Base-by-base conservation (phyloP, 1,139 yeast species). In the Saccharomycopsis hybrid region DNA sequence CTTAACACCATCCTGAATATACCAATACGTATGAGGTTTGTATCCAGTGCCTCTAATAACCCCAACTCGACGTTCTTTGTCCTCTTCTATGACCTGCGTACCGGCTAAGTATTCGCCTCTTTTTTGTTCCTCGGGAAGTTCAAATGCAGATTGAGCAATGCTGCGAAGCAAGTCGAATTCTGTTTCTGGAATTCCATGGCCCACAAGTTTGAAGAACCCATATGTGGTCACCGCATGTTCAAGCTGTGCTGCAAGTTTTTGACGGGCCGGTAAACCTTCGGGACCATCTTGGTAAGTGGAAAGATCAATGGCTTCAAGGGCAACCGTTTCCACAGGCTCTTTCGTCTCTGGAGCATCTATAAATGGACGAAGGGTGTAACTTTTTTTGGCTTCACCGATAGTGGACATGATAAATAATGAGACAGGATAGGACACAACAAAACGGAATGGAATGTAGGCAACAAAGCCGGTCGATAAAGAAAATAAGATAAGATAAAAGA, bases 41-140 rank as follows among this genome's bases (percentile, higher is more conserved):
- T 63, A 74, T 0, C 78, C 78, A 32, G 63, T 61, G 8, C 76
- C 76, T 45, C 77, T 62, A 53, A 73, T 76, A 11, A 72, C 75
- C 1, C 78, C 78, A 43, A 65, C 51, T 1, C 69, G 63, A 29
- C 61, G 65, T 25, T 18, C 39, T 29, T 49, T 48, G 32, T 52
- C 57, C 50, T 68, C 72, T 41, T 62, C 60, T 51, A 68, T 72
- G 18, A 67, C 63, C 4, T 61, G 59, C 2, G 72, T 68, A 25
- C 77, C 74, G 1, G 75, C 73, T 2, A 58, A 58, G 41, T 68
- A 63, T 33, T 66, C 58, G 33, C 66, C 58, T n/a, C 57, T 53
- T 57, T 74, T 73, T 39, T 62, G 68, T 28, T 70, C 73, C 11
- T 70, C 69, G 1, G 77, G 72, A 13, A 71, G 57, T 30, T 71